phyloP scores from a whole-genome alignment of 345 rosid species.

The Clausena lansium region DNA sequence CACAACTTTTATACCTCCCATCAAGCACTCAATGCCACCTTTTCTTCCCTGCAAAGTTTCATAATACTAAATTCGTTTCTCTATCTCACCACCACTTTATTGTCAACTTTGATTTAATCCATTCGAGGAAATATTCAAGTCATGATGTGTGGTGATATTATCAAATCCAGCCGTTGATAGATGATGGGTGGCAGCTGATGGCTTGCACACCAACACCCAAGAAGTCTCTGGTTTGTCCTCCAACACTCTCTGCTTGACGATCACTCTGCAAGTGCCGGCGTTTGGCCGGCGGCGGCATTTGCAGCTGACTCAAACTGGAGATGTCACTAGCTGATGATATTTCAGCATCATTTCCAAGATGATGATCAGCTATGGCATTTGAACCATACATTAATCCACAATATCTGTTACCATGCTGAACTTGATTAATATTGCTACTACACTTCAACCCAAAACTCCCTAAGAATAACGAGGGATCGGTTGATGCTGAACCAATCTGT shows the following conservation, averaged over 20 bases:
- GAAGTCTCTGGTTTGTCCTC: constrained; percentile 92
- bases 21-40: constrained; percentile 26
- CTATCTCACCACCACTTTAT: constrained; percentile 11
- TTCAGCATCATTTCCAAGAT: constrained; percentile 28
- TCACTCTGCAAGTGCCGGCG: constrained; percentile 43
- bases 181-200: constrained; percentile 49
- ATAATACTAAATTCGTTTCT: constrained; percentile 9
- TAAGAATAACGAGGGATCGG: constrained; percentile 49
- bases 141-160: constrained; percentile 8
- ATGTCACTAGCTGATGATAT: constrained; percentile 40
- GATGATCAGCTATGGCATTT: constrained; percentile 20
- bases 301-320: constrained; percentile 42
- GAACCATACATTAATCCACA: constrained; percentile 43
- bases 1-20: constrained; percentile 25
- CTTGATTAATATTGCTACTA: constrained; percentile 15
- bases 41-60: constrained; percentile 38
- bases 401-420: constrained; percentile 48
- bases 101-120: constrained; percentile 18
- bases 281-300: constrained; percentile 56
- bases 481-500: constrained; percentile 67
- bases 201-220: constrained; percentile 79
- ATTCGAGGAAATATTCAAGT: constrained; percentile 6
- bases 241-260: constrained; percentile 20
- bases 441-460: constrained; percentile 47
- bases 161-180: constrained; percentile 77